Base-by-base conservation (phyloP, 352 stramenopile species). In the Achlya hypogyna region DNA sequence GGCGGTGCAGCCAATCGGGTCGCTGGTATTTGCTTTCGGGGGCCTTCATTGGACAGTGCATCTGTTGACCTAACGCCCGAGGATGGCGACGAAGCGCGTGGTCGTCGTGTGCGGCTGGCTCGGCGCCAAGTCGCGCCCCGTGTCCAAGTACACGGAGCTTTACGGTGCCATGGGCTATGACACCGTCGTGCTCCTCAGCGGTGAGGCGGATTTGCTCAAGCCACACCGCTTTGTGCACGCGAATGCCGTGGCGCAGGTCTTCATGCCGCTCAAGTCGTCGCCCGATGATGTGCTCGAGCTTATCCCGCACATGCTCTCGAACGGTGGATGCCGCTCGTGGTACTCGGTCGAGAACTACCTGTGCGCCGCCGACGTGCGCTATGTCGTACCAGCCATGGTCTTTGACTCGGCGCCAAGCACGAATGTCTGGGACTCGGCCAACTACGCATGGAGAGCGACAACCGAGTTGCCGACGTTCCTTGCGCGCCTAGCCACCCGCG, bases 61-160 rank as follows among this genome's bases (percentile, higher is more conserved):
- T 49, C 22, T 49, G 18, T 18, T 49, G 18, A 49, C 18, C 42
- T 49, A 49, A n/a, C n/a, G n/a, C 31, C 8, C 2, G 12, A 10
- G 25, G 8, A 56, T 56, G 49, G 8, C 49, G 6, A 54, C 49
- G 23, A 54, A 54, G 49, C 23, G 49, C 25, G 42, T 64, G 6
- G 56, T 51, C 42, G 31, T 64, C n/a, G 54, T 63, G 27, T 63
- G 54, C 23, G 54, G 54, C 22, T 63, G 54, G 54, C 9, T 63
- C 8, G 23, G 54, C 28, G 54, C 31, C 25, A 35, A 29, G 23
- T 9, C 56, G 6, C 29, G 56, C 18, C 20, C 35, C 22, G 29
- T 64, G 3, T 6, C 22, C 18, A 64, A 64, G 42, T 53, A 53
- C 35, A 32, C 23, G 4, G 42, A 40, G 25, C 22, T 53, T 10